These are phyloP conservation scores for Ramaria rubella DNA, from an alignment of 768 basidiomycete genomes.

Conservation along the genomic window DNA sequence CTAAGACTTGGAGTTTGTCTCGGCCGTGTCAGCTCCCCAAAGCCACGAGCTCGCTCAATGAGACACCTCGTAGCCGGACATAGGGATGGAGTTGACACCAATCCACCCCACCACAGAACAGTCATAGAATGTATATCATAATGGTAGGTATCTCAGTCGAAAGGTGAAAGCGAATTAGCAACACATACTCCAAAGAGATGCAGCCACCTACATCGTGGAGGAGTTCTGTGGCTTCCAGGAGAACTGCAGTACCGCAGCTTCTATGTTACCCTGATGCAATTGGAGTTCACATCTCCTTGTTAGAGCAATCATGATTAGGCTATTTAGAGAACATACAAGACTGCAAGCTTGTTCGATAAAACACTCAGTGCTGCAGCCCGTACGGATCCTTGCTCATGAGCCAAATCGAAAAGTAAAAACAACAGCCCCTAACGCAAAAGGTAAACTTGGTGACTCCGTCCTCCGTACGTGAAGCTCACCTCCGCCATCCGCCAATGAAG, in stretches of 20 bases:
- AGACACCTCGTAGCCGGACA: too few species aligned
- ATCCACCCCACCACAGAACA: too few species aligned
- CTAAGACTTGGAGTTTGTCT: neutral
- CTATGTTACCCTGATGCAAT: constrained; percentile 52
- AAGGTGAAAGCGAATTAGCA: too few species aligned
- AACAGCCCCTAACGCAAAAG: constrained; percentile 43
- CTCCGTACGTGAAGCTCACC: constrained; percentile 10
- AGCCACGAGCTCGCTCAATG: too few species aligned
- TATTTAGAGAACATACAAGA: constrained; percentile 61
- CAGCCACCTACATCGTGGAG: constrained; percentile 32
- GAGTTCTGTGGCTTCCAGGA: constrained; percentile 44
- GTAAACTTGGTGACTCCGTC: neutral
- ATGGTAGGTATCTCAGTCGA: too few species aligned
- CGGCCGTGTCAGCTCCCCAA: too few species aligned
- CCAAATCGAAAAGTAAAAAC: constrained; percentile 55
- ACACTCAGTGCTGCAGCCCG: constrained; percentile 81
- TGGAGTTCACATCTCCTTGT: constrained; percentile 65
- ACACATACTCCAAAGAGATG: neutral
- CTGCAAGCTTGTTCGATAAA: constrained; percentile 74
- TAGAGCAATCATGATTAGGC: constrained; percentile 54
- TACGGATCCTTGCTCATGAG: constrained; percentile 67
- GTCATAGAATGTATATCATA: too few species aligned
- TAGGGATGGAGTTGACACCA: too few species aligned
- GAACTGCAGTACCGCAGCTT: constrained; percentile 48
- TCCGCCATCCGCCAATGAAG: constrained; percentile 74